A percentile compares a stretch with the other conserved stretches of the same genome.
Conservation (phyloP, 352 stramenopile genomes). For the Pythium apleroticum region DNA sequence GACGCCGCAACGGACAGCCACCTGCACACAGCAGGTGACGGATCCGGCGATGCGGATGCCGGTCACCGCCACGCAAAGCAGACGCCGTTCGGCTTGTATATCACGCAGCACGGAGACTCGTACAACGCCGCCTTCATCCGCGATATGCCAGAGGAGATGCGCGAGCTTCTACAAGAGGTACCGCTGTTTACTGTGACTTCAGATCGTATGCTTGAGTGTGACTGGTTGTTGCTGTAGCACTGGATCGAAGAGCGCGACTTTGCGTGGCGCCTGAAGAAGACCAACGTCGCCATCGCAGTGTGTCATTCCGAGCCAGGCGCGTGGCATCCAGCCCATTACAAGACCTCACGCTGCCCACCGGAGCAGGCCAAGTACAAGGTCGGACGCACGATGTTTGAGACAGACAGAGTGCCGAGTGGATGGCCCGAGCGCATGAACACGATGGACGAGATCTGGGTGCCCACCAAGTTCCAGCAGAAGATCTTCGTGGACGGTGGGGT, state of each 20-base stretch:
- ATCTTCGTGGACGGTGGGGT: conserved; percentile 72
- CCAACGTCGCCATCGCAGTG: conserved; percentile 61
- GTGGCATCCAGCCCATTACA: conserved; percentile 83
- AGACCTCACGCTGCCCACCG: conserved; percentile 67
- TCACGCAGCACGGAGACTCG: conserved; percentile 72
- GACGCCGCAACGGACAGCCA: conserved; percentile 3
- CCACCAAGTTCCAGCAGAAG: conserved; percentile 81
- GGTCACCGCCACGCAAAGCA: neutral
- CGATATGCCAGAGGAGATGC: conserved; percentile 53
- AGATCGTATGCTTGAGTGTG: neutral
- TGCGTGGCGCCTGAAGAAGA: conserved; percentile 45
- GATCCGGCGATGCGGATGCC: conserved; percentile 3
- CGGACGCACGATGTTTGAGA: conserved; percentile 95
- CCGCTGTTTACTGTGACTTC: neutral
- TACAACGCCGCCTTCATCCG: conserved; percentile 67
- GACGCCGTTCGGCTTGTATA: conserved; percentile 51
- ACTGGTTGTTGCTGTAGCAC: conserved; percentile 33
- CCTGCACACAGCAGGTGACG: neutral
- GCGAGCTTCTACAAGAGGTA: conserved; percentile 42
- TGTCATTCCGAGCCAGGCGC: conserved; percentile 93
- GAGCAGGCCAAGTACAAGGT: conserved; percentile 55
- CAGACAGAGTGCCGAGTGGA: conserved; percentile 88
- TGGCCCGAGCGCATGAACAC: conserved; percentile 87
- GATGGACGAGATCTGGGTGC: conserved; percentile 95
- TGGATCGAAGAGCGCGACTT: conserved; percentile 79